These are phyloP conservation scores for Lentinula sp. DNA, from an alignment of 768 basidiomycete genomes.

Conservation along the genomic window DNA sequence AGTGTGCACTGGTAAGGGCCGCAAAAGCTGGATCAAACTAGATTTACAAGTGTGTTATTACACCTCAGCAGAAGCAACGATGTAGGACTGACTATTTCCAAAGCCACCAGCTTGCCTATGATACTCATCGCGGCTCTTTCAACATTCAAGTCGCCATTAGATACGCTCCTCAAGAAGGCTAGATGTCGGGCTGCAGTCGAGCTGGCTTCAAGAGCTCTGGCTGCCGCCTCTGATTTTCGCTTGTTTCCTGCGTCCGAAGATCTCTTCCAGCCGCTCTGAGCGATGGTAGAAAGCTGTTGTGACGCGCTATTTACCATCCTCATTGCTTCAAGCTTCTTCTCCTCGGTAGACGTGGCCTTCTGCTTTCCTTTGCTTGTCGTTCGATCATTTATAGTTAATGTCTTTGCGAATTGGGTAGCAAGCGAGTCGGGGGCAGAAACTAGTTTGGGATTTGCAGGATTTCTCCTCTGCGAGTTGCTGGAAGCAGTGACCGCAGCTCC, in stretches of 20 bases:
- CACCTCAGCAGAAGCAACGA: not conserved
- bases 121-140: conserved; percentile 70
- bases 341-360: conserved; percentile 25
- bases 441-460: not conserved
- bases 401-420: conserved; percentile 21
- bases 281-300: conserved; percentile 44
- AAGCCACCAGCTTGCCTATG: conserved; percentile 54
- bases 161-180: conserved; percentile 34
- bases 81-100: conserved; percentile 60
- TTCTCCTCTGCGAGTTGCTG: not conserved
- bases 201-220: conserved; percentile 24
- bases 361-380: conserved; percentile 21
- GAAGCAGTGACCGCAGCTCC: not conserved
- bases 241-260: conserved; percentile 19
- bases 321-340: conserved; percentile 46
- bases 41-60: not conserved
- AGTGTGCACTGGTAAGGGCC: conserved; percentile 40
- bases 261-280: conserved; percentile 59
- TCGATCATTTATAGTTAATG: conserved; percentile 19
- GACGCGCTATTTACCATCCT: conserved; percentile 56
- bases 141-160: conserved; percentile 49
- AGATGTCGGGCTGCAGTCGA: conserved; percentile 41
- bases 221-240: conserved; percentile 19
- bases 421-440: conserved; percentile 16
- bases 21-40: conserved; percentile 50